Evolutionary conservation across 768 basidiomycete genomes (phyloP), one percentile per base, ranked within the genome.

Genomic region (Russula emetica): DNA sequence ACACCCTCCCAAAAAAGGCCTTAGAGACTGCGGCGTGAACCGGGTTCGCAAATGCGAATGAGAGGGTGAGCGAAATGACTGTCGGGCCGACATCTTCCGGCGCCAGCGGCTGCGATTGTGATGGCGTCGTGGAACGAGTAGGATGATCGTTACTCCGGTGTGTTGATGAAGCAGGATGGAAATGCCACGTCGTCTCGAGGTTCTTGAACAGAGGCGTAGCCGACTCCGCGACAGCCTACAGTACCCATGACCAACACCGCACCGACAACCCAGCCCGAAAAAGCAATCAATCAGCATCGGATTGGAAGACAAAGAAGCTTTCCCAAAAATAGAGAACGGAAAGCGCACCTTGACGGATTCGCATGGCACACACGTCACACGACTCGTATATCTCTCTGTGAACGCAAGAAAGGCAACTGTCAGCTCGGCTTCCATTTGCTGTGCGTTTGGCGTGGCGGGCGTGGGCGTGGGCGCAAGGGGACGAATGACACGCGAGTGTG

Each of bases 391-490:
- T 74, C 84, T 87, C 75, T 98, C 96, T 66, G 83, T 80, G 71
- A 97, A 88, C 20, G 85, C 81, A 68, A 94, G 82, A 74, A 98
- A 98, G 9, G 92, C 92, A 38, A 96, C 88, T 3, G 85, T 85
- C 68, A 98, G 77, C 73, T 98, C 93, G 8, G 89, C 94, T 45
- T 93, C 85, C 77, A 96, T 84, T 52, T 79, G 76, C 62, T 55
- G 34, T n/a, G 45, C 44, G 58, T 71, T 66, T 6, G 62, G 64
- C 26, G 67, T 70, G 18, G 63, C 30, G 11, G 64, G 45, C 2
- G 50, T 59, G n/a, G 70, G 58, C 50, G 67, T 45, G 67, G 71
- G 70, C 67, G 61, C 47, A 34, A 76, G 73, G 3, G 74, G 71
- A 45, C 67, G 62, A 16, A 95, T 77, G 61, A 95, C 80, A 26